Evolutionary conservation across 176 grass and related monocot genomes (phyloP).

Genomic region (Oryza longistaminata): DNA sequence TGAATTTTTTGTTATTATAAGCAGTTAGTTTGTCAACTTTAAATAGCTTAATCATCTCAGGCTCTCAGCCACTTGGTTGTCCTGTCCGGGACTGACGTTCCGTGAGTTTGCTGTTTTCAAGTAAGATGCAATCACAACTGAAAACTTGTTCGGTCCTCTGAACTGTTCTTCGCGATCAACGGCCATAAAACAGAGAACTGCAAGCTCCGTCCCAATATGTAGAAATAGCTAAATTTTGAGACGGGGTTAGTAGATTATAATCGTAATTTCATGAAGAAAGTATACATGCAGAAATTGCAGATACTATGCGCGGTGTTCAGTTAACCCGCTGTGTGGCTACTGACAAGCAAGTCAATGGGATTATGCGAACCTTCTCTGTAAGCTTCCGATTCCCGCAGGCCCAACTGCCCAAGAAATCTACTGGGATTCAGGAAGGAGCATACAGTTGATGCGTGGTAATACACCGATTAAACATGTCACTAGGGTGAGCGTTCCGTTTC

Average conservation of each 20-base stretch:
- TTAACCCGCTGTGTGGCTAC: not conserved
- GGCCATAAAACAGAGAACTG: no score
- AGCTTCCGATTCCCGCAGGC: not conserved
- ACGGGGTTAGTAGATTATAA: no score
- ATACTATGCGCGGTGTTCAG: not conserved
- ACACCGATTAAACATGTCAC: not conserved
- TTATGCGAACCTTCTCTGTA: not conserved
- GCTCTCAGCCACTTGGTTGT: not conserved
- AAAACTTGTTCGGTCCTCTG: not conserved
- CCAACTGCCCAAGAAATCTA: not conserved
- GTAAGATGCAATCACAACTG: no score
- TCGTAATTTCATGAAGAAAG: no score
- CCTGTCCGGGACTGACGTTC: not conserved
- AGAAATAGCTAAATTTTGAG: no score
- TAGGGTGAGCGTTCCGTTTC: no score
- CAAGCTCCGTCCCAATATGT: no score
- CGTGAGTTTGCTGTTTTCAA: not conserved
- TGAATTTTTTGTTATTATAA: not conserved
- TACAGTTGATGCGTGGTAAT: not conserved
- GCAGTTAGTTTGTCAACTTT: not conserved
- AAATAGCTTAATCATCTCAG: not conserved
- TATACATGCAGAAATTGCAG: not conserved
- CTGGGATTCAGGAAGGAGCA: not conserved
- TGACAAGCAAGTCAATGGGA: not conserved
- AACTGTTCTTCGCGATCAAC: not conserved